phyloP scores from a whole-genome alignment of 2,329 filamentous ascomycete species.

The Alternaria brassicicola region DNA sequence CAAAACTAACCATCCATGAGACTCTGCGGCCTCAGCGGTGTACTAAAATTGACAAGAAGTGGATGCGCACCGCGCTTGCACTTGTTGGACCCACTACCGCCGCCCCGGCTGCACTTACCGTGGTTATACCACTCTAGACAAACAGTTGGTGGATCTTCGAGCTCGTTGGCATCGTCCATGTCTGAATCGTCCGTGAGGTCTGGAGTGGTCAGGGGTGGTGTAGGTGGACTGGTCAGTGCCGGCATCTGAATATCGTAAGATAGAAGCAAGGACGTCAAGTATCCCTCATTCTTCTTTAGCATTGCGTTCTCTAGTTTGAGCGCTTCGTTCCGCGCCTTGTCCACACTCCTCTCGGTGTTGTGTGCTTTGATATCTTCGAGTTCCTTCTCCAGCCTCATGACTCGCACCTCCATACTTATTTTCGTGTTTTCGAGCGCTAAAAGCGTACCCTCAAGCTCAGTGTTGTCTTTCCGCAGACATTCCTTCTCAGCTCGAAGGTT shows the following conservation, averaged over 20 bases:
- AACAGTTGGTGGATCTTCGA: not conserved
- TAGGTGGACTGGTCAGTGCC: not conserved
- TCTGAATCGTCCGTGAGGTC: not conserved
- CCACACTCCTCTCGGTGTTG: not conserved
- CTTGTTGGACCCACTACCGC: not conserved
- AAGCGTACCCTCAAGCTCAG: not conserved
- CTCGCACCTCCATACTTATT: not conserved
- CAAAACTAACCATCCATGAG: no score
- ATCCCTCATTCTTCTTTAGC: not conserved
- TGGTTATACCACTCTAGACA: not conserved
- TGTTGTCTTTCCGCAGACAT: not conserved
- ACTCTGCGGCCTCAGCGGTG: not conserved
- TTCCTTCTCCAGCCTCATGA: not conserved
- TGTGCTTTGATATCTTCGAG: not conserved
- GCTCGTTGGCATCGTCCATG: not conserved
- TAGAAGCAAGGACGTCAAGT: not conserved
- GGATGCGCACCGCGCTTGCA: not conserved
- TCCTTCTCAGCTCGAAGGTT: not conserved
- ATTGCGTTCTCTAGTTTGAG: not conserved
- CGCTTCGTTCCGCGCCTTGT: not conserved
- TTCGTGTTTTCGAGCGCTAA: not conserved
- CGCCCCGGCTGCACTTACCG: not conserved
- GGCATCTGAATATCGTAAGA: not conserved
- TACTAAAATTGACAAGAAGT: not conserved
- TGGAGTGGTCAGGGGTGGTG: not conserved